Evolutionary conservation across 73 alveolate genomes (phyloP).

Genomic region (Blepharisma stoltei): DNA sequence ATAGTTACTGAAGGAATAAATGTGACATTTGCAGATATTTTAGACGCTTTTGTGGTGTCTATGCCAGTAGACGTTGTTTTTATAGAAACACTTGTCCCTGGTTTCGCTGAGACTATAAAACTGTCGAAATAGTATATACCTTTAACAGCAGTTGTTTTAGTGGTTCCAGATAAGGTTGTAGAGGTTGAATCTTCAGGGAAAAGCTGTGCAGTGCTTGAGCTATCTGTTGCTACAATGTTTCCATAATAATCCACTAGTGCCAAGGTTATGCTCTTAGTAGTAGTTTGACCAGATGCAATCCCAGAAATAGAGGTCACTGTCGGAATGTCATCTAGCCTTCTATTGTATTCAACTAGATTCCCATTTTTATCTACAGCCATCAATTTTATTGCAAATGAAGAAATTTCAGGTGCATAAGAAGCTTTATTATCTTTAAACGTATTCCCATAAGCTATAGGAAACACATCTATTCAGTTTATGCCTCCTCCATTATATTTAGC

Average conservation of each 20-base stretch:
- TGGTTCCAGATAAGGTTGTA: background rate
- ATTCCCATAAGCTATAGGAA: background rate
- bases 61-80: background rate
- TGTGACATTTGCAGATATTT: background rate
- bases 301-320: background rate
- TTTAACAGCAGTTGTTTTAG: background rate
- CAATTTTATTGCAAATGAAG: background rate
- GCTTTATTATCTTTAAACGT: background rate
- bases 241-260: background rate
- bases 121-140: background rate
- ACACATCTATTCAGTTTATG: background rate
- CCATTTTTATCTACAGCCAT: too few relatives aligned
- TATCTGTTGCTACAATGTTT: background rate
- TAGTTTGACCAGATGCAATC: constrained; percentile 6
- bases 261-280: background rate
- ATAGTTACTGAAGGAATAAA: background rate
- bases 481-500: constrained; percentile 19
- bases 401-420: background rate
- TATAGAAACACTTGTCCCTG: background rate
- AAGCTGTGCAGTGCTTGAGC: background rate
- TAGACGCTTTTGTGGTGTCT: background rate
- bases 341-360: background rate
- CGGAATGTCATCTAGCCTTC: background rate
- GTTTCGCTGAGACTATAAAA: background rate
- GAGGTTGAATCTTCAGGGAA: background rate